Conservation (phyloP, 768 basidiomycete species). For the Mrakia gelida region DNA sequence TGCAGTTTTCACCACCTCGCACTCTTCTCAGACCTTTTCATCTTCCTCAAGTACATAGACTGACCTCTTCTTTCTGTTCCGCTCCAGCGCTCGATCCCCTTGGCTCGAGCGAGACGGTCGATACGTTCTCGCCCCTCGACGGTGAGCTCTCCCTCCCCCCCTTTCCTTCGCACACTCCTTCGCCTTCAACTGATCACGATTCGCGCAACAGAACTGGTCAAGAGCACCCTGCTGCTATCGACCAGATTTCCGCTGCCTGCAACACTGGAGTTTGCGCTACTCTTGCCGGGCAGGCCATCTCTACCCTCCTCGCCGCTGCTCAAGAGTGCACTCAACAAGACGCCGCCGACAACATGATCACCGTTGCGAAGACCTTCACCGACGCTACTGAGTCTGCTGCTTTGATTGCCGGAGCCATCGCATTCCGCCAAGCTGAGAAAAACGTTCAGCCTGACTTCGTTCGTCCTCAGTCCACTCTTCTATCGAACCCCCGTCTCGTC, state of each 20-base stretch:
- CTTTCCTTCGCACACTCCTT: no score
- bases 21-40: background rate
- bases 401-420: background rate
- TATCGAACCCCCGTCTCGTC: no score
- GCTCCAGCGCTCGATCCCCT: background rate
- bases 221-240: background rate
- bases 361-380: background rate
- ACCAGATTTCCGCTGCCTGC: background rate
- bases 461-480: conserved; percentile 8
- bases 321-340: background rate
- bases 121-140: background rate
- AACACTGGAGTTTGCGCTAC: background rate
- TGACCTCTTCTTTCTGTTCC: background rate
- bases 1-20: no score
- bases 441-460: background rate
- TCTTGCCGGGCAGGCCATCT: background rate
- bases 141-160: background rate
- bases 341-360: background rate
- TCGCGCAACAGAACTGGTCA: no score
- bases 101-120: conserved; percentile 5
- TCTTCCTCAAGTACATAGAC: no score
- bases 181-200: no score
- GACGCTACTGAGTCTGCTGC: background rate
- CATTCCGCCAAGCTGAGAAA: conserved; percentile 2
- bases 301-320: background rate